Evolutionary conservation across 352 stramenopile genomes (phyloP), one percentile per base, ranked within the genome.

Genomic region (Elongisporangium prolatum): DNA sequence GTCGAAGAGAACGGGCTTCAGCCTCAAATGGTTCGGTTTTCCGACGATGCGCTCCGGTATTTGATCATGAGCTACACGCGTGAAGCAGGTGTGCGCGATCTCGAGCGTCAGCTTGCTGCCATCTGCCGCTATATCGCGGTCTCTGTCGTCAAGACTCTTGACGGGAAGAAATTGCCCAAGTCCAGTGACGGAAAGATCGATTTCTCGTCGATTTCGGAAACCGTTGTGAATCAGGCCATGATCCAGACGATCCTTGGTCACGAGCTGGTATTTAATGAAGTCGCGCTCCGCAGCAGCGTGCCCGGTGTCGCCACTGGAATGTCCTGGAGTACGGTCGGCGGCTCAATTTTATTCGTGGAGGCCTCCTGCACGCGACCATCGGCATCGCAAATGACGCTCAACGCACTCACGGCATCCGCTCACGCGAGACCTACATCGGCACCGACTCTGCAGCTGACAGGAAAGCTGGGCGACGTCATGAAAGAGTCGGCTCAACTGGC

Each of bases 401-500:
- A 57, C 11, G 69, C 64, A n/a, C 64, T 67, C 49, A 69, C 50
- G 13, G 73, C 49, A 28, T 50, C 56, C 6, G 68, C 65, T 48
- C 57, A 34, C 10, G 61, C 50, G 21, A 44, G 34, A 44, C 34
- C 34, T 16, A 59, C 66, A 22, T 65, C 64, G 11, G 25, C 69
- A 1, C 80, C 80, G 25, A 74, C 58, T 0, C 56, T 92, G 20
- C 76, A 90, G 55, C 67, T 92, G 17, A 92, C 80, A 24, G 83
- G 82, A 11, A 91, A 88, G 37, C 65, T 93, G 7, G 80, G 82
- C n/a, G 79, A 96, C 47, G 85, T 94, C 21, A 96, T 96, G 88
- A 94, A 96, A 53, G 88, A 96, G 54, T 96, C 86, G 18, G 84
- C 86, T 4, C 77, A 91, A 28, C 78, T 96, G 24, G 88, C 85